Base-by-base conservation (phyloP, 495 filamentous ascomycete genomes). In the Daldinia loculata region DNA sequence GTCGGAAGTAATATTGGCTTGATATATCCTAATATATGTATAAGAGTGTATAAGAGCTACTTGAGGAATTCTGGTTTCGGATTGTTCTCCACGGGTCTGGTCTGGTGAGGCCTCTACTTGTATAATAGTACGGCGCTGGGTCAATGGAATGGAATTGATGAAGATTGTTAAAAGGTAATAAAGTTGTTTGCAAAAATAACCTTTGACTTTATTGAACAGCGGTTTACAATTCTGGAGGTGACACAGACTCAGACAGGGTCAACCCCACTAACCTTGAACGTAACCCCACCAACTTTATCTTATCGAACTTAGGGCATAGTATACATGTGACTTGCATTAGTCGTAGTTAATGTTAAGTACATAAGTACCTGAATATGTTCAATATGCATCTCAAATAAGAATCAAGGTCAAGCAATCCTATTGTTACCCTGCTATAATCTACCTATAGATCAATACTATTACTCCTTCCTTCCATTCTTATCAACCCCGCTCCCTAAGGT, bases 401-500 rank as follows among this genome's bases (percentile, higher is more conserved):
- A 64, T 7, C 66, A 63, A 61, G 61, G 11, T 56, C 38, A 45
- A 56, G 62, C 48, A 55, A 34, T 45, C 55, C 9, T 60, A 57
- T 61, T 70, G 39, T 57, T 66, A 66, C 68, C 62, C 30, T 61
- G 57, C 57, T 36, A 36, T 36, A 36, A 2, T 36, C 56, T 30
- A 39, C 8, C 56, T 30, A 39, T 45, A 26, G 26, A 50, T 52
- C 50, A 22, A 56, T 26, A 45, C 22, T 29, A 51, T 36, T 50
- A 59, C 24, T 57, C 36, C 55, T 50, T 22, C 56, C 15, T 36
- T 22, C 30, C 34, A 14, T 27, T 38, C 65, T 69, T 73, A 73
- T 73, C 66, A 52, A 50, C 65, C 70, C 70, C 70, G 61, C 70
- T 66, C 60, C 26, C 57, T 36, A 67, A 69, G 11, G 70, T 73